Percentiles rank a stretch among this genome's conserved stretches.
These are phyloP conservation scores for Rhododendron mucronatum DNA, from an alignment of 148 eudicot genomes.

Conservation along the genomic window DNA sequence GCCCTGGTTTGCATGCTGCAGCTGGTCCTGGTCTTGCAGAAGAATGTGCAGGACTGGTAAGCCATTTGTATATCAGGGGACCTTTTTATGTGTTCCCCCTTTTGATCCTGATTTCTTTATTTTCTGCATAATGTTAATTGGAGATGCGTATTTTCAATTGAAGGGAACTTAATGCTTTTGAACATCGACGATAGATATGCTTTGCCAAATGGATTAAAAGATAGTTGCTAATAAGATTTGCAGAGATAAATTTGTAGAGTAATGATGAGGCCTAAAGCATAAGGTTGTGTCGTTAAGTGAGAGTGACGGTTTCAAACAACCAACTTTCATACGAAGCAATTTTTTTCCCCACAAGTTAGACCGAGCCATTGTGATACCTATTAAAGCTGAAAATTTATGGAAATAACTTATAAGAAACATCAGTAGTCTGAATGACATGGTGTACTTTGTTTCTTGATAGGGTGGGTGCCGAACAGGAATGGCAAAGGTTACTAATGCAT, in stretches of 20 bases:
- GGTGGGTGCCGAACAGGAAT: slow-evolving; percentile 99
- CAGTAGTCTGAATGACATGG: neutral
- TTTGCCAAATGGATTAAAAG: neutral
- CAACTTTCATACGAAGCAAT: neutral
- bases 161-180: neutral
- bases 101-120: neutral
- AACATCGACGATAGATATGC: neutral
- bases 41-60: slow-evolving; percentile 88
- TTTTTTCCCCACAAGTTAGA: neutral
- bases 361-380: neutral
- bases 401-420: neutral
- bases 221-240: neutral
- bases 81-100: neutral
- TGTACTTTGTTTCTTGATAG: slow-evolving; percentile 35
- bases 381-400: slow-evolving; percentile 5
- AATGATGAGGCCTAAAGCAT: neutral
- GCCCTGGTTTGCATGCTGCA: slow-evolving; percentile 95
- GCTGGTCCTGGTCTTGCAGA: slow-evolving; percentile 99
- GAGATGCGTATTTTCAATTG: neutral
- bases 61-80: slow-evolving; percentile 1
- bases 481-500: slow-evolving; percentile 96
- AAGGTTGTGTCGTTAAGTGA: neutral
- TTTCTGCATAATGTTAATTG: neutral
- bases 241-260: neutral
- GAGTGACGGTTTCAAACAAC: neutral